Percentiles rank a stretch among this genome's conserved stretches.
Conservation (phyloP, 768 basidiomycete genomes). For the Panellus pusillus region DNA sequence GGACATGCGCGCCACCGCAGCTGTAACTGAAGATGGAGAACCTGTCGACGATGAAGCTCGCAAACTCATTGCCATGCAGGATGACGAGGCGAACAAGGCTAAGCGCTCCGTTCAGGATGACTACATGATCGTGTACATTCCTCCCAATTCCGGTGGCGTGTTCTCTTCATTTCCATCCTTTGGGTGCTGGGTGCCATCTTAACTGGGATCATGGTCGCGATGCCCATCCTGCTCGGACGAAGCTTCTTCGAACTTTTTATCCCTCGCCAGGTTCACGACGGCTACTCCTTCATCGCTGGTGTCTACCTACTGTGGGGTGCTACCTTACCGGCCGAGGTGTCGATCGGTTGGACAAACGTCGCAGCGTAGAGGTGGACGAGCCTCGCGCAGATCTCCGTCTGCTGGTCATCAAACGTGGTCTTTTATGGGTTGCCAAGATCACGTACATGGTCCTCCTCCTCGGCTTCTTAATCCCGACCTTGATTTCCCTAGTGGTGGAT, state of each 20-base stretch:
- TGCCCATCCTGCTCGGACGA: slow-evolving; percentile 78
- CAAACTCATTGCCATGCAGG: slow-evolving; percentile 60
- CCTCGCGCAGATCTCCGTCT: slow-evolving; percentile 63
- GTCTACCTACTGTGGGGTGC: slow-evolving; percentile 78
- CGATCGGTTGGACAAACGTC: slow-evolving; percentile 68
- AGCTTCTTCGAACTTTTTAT: slow-evolving; percentile 65
- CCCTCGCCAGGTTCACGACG: slow-evolving; percentile 73
- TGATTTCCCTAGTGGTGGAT: slow-evolving; percentile 75
- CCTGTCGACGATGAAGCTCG: slow-evolving; percentile 61
- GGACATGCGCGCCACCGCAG: slow-evolving; percentile 75
- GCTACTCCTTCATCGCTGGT: slow-evolving; percentile 84
- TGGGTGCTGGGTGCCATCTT: slow-evolving; percentile 69
- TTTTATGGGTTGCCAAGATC: slow-evolving; percentile 67
- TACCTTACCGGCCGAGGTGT: slow-evolving; percentile 64
- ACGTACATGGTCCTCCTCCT: slow-evolving; percentile 70
- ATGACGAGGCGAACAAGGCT: slow-evolving; percentile 68
- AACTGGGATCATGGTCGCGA: slow-evolving; percentile 52
- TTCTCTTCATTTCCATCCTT: slow-evolving; percentile 67
- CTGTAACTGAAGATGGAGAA: slow-evolving; percentile 62
- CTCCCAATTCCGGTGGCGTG: slow-evolving; percentile 74
- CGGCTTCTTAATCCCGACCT: slow-evolving; percentile 72
- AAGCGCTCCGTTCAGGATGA: slow-evolving; percentile 68
- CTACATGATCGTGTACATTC: slow-evolving; percentile 83
- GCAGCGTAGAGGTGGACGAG: slow-evolving; percentile 63
- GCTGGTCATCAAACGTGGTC: slow-evolving; percentile 65